phyloP scores from a whole-genome alignment of 768 basidiomycete species.

The Podaxis sp. region DNA sequence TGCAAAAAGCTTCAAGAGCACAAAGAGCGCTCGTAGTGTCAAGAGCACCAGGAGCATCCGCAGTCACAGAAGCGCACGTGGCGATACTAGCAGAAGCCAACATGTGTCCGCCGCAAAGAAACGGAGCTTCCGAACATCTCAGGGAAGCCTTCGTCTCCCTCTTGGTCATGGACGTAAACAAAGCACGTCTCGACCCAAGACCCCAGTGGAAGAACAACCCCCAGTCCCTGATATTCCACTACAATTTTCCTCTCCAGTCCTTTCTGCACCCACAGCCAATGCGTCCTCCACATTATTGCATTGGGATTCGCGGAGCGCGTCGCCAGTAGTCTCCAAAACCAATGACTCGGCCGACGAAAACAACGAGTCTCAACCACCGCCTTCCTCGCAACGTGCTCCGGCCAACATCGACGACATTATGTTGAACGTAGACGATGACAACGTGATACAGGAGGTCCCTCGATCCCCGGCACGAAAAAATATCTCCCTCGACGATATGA shows the following conservation, averaged over 20 bases:
- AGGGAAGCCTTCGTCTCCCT: conserved; percentile 65
- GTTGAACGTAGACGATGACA: conserved; percentile 9
- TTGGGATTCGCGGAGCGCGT: conserved; percentile 14
- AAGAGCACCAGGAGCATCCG: conserved; percentile 34
- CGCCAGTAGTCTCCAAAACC: neutral
- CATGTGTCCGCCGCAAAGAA: conserved; percentile 63
- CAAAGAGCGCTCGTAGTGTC: conserved; percentile 27
- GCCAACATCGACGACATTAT: conserved; percentile 12
- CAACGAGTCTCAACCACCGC: neutral
- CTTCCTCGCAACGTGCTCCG: conserved; percentile 1
- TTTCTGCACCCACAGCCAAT: conserved; percentile 20
- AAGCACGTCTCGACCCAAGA: conserved; percentile 18
- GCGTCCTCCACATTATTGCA: conserved; percentile 23
- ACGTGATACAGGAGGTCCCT: conserved; percentile 9
- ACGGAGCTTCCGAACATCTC: conserved; percentile 62
- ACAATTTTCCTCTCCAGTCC: conserved; percentile 23
- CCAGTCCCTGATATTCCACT: conserved; percentile 33
- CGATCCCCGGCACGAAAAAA: conserved; percentile 8
- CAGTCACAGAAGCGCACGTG: conserved; percentile 27
- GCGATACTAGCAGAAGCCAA: conserved; percentile 31
- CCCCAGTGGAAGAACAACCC: conserved; percentile 27
- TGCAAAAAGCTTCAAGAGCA: conserved; percentile 31
- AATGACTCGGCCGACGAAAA: neutral
- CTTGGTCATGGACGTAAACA: conserved; percentile 25
- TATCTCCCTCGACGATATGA: conserved; percentile 12